phyloP scores from a whole-genome alignment of 257 asterid genomes.

The Nicotiana knightiana region DNA sequence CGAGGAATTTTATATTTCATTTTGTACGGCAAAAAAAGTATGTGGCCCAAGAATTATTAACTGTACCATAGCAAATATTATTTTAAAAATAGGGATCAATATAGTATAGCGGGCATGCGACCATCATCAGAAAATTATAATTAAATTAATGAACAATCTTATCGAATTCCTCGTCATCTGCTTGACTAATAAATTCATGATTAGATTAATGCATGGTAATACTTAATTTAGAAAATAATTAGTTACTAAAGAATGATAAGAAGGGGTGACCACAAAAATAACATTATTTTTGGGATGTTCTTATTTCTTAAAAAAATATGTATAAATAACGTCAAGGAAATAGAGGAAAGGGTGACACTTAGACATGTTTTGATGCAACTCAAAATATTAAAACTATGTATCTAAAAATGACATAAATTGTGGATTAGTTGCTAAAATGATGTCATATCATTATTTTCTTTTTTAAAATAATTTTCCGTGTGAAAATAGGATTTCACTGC shows the following conservation, averaged over 20 bases:
- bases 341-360: background rate
- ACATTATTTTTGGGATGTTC: background rate
- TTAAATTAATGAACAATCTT: background rate
- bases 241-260: background rate
- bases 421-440: background rate
- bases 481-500: background rate
- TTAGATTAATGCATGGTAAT: slow-evolving; percentile 3
- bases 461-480: too few relatives aligned
- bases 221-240: background rate
- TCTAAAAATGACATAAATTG: background rate
- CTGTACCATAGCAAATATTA: background rate
- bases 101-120: background rate
- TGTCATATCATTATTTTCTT: too few relatives aligned
- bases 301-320: background rate
- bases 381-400: background rate
- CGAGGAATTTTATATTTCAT: background rate
- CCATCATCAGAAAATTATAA: background rate
- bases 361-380: background rate
- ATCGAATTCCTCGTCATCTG: background rate
- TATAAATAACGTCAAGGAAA: background rate
- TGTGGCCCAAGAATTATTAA: too few relatives aligned
- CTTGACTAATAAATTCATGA: background rate
- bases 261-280: background rate
- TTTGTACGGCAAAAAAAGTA: background rate
- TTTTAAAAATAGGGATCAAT: background rate